phyloP scores from a whole-genome alignment of 2,329 filamentous ascomycete genomes.

The Graphiopsis chlorocephala region DNA sequence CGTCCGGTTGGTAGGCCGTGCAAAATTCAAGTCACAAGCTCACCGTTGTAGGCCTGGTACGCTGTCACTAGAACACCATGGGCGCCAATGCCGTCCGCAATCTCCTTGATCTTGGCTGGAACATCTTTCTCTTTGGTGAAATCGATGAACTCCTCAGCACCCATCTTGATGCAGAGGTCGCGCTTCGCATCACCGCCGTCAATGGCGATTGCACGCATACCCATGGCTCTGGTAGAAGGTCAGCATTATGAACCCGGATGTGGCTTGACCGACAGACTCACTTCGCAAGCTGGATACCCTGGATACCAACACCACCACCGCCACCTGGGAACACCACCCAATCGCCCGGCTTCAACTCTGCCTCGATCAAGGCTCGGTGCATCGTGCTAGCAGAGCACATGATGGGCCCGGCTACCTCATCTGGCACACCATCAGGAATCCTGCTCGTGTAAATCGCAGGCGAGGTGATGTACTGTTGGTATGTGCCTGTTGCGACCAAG shows the following conservation, averaged over 20 bases:
- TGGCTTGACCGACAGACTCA: slow-evolving; percentile 16
- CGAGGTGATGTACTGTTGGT: slow-evolving; percentile 58
- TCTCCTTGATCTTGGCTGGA: slow-evolving; percentile 44
- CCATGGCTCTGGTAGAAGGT: slow-evolving; percentile 46
- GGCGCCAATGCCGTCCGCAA: slow-evolving; percentile 47
- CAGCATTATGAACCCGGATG: neutral
- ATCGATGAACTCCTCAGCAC: slow-evolving; percentile 57
- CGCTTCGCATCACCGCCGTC: slow-evolving; percentile 51
- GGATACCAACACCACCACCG: slow-evolving; percentile 56
- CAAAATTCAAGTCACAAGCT: slow-evolving; percentile 32
- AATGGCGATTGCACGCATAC: slow-evolving; percentile 55
- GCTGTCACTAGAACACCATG: slow-evolving; percentile 43
- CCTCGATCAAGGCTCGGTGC: slow-evolving; percentile 55
- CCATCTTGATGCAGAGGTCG: slow-evolving; percentile 47
- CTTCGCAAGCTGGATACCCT: slow-evolving; percentile 54
- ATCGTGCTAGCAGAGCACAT: slow-evolving; percentile 61
- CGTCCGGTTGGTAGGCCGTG: neutral
- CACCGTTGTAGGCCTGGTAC: slow-evolving; percentile 35
- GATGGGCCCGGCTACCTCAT: slow-evolving; percentile 57
- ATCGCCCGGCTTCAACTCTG: slow-evolving; percentile 49
- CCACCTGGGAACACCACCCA: slow-evolving; percentile 57
- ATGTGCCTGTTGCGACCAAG: slow-evolving; percentile 47
- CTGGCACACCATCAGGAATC: slow-evolving; percentile 55
- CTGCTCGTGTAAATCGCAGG: slow-evolving; percentile 55
- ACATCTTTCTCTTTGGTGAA: slow-evolving; percentile 45